These are phyloP conservation scores for Saturnispora serradocipensis DNA, from an alignment of 805 yeast species.

Conservation along the genomic window DNA sequence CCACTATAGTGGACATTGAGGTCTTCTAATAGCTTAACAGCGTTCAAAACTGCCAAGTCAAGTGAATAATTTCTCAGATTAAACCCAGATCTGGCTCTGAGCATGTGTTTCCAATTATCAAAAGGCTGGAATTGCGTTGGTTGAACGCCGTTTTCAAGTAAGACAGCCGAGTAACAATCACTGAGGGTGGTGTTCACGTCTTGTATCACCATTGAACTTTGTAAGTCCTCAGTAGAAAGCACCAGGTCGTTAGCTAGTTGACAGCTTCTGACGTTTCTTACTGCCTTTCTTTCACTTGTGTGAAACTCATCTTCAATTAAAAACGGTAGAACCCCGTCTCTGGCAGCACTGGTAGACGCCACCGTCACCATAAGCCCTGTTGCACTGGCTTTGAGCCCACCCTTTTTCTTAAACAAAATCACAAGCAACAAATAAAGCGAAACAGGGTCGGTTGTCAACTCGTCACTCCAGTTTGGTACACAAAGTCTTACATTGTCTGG, in stretches of 20 bases:
- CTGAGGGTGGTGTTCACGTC: background rate
- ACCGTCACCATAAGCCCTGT: conserved; percentile 24
- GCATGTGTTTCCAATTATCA: conserved; percentile 3
- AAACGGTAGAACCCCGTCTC: conserved; percentile 45
- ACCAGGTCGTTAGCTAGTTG: conserved; percentile 2
- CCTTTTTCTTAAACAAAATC: background rate
- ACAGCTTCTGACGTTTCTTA: conserved; percentile 2
- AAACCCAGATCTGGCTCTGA: background rate
- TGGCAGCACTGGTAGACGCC: conserved; percentile 42
- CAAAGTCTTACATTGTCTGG: conserved; percentile 3
- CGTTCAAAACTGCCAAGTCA: background rate
- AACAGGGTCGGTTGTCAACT: background rate
- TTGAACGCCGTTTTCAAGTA: background rate
- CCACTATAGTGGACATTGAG: background rate
- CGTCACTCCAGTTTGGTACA: background rate
- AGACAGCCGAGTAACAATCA: background rate
- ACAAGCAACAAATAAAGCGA: background rate
- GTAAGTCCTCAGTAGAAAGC: background rate
- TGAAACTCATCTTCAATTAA: conserved; percentile 39
- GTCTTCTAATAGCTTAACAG: background rate
- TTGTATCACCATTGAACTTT: background rate
- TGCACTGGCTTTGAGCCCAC: background rate
- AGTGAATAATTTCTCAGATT: background rate
- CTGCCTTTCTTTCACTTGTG: background rate
- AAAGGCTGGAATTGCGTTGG: background rate